A percentile compares a stretch with the other conserved stretches of the same genome.
phyloP scores from a whole-genome alignment of 352 stramenopile genomes.

The Elongisporangium senticosum region DNA sequence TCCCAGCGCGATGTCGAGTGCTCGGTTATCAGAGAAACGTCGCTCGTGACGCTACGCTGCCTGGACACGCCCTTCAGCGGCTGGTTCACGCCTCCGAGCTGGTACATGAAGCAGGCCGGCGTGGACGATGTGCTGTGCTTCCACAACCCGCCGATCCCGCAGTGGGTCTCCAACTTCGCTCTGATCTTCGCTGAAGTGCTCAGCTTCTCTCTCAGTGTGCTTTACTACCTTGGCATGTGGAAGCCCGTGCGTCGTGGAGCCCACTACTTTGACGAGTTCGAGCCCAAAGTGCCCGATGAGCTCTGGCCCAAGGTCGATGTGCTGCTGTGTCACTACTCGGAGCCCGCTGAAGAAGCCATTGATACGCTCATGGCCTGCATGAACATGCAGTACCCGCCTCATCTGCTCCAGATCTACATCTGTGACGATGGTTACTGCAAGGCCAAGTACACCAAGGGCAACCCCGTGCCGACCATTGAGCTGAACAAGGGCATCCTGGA shows the following conservation, averaged over 20 bases:
- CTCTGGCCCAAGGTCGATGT: conserved; percentile 84
- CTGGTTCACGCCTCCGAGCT: conserved; percentile 57
- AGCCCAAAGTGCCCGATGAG: conserved; percentile 72
- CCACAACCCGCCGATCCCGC: conserved; percentile 62
- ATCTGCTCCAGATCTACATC: conserved; percentile 81
- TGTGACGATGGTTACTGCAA: conserved; percentile 85
- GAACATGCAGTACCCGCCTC: conserved; percentile 83
- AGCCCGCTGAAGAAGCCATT: conserved; percentile 81
- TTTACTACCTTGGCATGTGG: conserved; percentile 89
- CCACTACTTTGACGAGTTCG: conserved; percentile 86
- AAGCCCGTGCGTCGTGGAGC: conserved; percentile 80
- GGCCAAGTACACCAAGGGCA: conserved; percentile 74
- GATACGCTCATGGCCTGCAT: conserved; percentile 85
- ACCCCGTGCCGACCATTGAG: conserved; percentile 58
- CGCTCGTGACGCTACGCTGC: conserved; percentile 47
- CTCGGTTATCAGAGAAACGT: conserved; percentile 52
- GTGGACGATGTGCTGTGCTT: conserved; percentile 75
- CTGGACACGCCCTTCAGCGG: conserved; percentile 44
- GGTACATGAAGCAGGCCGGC: conserved; percentile 65
- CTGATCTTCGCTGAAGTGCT: conserved; percentile 69
- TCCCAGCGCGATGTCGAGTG: conserved; percentile 47
- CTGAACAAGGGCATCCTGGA: conserved; percentile 81
- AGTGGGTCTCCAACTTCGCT: conserved; percentile 81
- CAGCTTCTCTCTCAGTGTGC: conserved; percentile 56
- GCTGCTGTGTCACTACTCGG: conserved; percentile 79